Conservation (phyloP, 2,329 filamentous ascomycete species). For the Ophiostoma sp. region DNA sequence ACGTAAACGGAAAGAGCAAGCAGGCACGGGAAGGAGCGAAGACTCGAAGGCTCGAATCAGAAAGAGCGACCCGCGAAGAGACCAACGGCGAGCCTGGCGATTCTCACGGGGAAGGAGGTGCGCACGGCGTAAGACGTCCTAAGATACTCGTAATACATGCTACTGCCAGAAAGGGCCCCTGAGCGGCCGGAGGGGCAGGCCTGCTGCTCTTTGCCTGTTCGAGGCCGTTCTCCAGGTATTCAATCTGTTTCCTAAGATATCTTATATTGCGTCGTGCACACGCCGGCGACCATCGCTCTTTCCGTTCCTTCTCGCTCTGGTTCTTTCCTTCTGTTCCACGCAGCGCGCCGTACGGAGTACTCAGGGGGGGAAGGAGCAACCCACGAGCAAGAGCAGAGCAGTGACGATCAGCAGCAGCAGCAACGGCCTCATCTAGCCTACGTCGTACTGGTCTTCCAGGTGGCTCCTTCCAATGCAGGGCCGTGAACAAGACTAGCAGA, state of each 20-base stretch:
- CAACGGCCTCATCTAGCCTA: conserved; percentile 6
- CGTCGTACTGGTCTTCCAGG: not conserved
- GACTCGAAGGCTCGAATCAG: not conserved
- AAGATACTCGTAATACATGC: too few relatives aligned
- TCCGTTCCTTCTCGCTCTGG: not conserved
- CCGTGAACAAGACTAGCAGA: not conserved
- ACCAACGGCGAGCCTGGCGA: not conserved
- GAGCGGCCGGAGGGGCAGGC: not conserved
- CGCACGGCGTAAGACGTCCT: too few relatives aligned
- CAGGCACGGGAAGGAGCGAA: not conserved
- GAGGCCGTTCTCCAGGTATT: not conserved
- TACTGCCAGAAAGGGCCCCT: not conserved
- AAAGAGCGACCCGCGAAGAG: conserved; percentile 4
- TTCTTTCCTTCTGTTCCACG: conserved; percentile 1
- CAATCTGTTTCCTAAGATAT: too few relatives aligned
- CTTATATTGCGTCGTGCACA: not conserved
- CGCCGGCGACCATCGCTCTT: conserved; percentile 3
- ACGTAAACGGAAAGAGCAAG: conserved; percentile 3
- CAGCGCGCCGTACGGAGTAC: not conserved
- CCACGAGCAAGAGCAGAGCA: conserved; percentile 5
- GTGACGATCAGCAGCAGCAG: not conserved
- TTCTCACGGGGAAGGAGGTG: not conserved
- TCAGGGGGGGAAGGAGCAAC: not conserved
- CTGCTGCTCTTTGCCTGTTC: conserved; percentile 4
- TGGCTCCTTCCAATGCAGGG: not conserved